Base-by-base conservation (phyloP, 108 stramenopile genomes). In the Cyclotella baltica region DNA sequence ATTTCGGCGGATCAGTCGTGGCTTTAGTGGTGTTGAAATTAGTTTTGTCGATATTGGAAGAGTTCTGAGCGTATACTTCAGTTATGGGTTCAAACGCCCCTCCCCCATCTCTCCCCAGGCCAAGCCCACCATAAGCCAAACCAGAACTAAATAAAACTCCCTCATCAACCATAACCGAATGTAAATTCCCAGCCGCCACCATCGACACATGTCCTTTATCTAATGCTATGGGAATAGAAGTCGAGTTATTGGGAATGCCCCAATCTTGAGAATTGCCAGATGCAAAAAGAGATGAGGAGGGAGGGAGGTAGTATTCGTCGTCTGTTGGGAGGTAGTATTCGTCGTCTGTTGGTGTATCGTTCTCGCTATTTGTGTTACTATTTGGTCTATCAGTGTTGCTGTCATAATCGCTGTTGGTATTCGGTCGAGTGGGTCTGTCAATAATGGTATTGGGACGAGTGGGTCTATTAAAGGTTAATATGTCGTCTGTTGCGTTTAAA, bases 231-330 rank as follows among this genome's bases (percentile, higher is more conserved):
- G 51, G 51, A 52, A 52, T 20, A 1, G 36, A 20, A 34, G 27
- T 29, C 1, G 16, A 0, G 55, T 57, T 28, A 38, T 22, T 29
- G 50, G 30, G 10, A 1, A 22, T 18, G 13, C 77, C 70, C 77
- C 77, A 78, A 22, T 78, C 77, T 16, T 40, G 27, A 15, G 77
- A 62, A 23, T 37, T 35, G 18, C 77, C 77, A 29, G 77, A 50
- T 29, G 67, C 77, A 47, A 78, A 70, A 9, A 64, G 27, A 31
- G 51, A 25, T 0, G 59, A 31, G 9, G 15, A 15, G 2, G 33
- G 67, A 18, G 77, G 77, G 40, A 78, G 77, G 62, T 56, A 78
- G 28, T 38, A 69, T 62, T 78, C 77, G 33, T 70, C 69, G 40
- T 73, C 59, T 16, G 13, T 29, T 29, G 67, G 48, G 8, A 64